Evolutionary conservation across 805 yeast species (phyloP).

Genomic region (Saccharomycopsis guyanensis): DNA sequence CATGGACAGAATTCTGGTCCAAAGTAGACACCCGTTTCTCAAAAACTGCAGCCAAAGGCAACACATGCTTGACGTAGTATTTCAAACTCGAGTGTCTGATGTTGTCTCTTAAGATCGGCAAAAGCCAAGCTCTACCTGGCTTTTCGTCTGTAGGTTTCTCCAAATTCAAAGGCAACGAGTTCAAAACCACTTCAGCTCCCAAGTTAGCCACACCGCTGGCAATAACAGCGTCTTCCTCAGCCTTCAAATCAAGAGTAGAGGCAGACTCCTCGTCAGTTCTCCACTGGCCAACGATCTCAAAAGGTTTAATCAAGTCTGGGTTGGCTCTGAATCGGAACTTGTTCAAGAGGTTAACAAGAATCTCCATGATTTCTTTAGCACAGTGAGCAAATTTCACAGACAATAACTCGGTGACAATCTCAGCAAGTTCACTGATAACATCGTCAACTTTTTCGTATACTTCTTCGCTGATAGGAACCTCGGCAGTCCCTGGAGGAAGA

Average conservation of each 20-base stretch:
- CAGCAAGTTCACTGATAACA: constrained; percentile 43
- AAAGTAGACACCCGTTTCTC: constrained; percentile 38
- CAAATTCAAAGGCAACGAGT: constrained; percentile 72
- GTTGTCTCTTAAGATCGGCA: constrained; percentile 85
- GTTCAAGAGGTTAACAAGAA: constrained; percentile 53
- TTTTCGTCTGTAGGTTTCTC: constrained; percentile 41
- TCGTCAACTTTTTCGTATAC: constrained; percentile 51
- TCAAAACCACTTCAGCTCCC: constrained; percentile 81
- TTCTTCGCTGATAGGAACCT: constrained; percentile 35
- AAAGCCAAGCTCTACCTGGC: constrained; percentile 92
- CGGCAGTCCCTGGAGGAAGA: constrained; percentile 35
- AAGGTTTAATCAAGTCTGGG: constrained; percentile 60
- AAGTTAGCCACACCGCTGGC: constrained; percentile 69
- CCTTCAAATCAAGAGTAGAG: constrained; percentile 46
- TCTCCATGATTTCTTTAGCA: constrained; percentile 64
- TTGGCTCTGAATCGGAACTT: constrained; percentile 58
- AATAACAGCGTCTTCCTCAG: constrained; percentile 73
- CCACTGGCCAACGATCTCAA: constrained; percentile 77
- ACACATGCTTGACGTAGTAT: constrained; percentile 52
- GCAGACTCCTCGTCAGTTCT: constrained; percentile 41
- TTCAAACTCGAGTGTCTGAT: constrained; percentile 62
- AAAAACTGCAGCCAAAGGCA: constrained; percentile 59
- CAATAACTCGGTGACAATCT: constrained; percentile 49
- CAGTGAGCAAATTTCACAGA: constrained; percentile 71
- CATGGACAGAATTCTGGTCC: constrained; percentile 54